These are phyloP conservation scores for Aspergillus tubingensis DNA, from an alignment of 2,329 filamentous ascomycete genomes.

Conservation along the genomic window DNA sequence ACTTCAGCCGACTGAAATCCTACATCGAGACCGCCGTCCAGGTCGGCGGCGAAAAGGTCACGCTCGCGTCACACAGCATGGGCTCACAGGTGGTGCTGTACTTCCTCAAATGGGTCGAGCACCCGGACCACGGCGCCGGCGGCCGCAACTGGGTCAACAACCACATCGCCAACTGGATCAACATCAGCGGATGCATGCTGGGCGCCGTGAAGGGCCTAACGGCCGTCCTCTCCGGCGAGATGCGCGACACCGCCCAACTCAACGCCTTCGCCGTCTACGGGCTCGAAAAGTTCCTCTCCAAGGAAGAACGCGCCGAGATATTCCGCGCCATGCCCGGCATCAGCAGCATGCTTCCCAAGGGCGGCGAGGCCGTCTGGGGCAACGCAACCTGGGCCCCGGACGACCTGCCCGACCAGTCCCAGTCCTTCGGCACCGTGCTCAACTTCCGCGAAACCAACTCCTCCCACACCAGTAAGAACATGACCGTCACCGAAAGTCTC, in stretches of 20 bases:
- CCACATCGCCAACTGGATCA: conserved; percentile 94
- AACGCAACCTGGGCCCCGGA: conserved; percentile 86
- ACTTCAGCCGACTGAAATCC: conserved; percentile 86
- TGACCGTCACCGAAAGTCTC: conserved; percentile 78
- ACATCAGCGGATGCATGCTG: conserved; percentile 97
- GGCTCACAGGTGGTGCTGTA: conserved; percentile 89
- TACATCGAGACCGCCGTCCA: conserved; percentile 82
- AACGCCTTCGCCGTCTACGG: conserved; percentile 97
- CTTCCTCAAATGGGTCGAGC: conserved; percentile 80
- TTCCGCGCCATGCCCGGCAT: conserved; percentile 97
- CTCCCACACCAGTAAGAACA: conserved; percentile 65
- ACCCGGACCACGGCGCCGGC: conserved; percentile 73
- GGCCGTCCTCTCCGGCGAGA: conserved; percentile 90
- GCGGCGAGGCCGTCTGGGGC: conserved; percentile 93
- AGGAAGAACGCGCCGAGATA: conserved; percentile 86
- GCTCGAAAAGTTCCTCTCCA: conserved; percentile 90
- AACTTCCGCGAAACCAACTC: conserved; percentile 75
- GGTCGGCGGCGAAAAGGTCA: conserved; percentile 76
- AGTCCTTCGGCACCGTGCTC: conserved; percentile 77
- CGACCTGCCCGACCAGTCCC: conserved; percentile 70
- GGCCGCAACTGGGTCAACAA: conserved; percentile 87
- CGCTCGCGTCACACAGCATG: conserved; percentile 94
- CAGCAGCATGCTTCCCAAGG: conserved; percentile 93
- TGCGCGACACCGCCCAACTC: conserved; percentile 96
- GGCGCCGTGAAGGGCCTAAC: conserved; percentile 89